Conservation (phyloP, 2,329 filamentous ascomycete species). For the Venturia aucupariae region DNA sequence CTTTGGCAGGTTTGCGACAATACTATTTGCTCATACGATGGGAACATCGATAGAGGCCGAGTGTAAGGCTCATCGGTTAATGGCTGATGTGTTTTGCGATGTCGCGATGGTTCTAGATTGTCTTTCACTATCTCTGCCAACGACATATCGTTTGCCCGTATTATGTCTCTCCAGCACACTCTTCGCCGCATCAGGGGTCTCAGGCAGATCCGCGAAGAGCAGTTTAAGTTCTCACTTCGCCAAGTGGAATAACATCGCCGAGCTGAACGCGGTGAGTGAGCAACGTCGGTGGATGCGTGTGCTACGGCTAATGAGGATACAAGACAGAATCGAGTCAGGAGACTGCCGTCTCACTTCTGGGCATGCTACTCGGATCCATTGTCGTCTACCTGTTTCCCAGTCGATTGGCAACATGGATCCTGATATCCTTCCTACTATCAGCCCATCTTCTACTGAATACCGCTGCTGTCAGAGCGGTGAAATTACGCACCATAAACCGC, state of each 20-base stretch:
- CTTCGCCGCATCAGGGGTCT: background rate
- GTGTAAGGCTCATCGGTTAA: background rate
- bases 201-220: background rate
- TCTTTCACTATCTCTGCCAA: background rate
- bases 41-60: constrained; percentile 6
- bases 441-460: background rate
- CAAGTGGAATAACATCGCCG: background rate
- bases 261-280: background rate
- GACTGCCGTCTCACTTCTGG: background rate
- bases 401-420: background rate
- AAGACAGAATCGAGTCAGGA: constrained; percentile 8
- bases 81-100: background rate
- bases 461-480: background rate
- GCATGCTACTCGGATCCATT: background rate
- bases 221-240: background rate
- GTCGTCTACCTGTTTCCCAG: background rate
- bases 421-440: background rate
- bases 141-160: background rate
- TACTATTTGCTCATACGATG: background rate
- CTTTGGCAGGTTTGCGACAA: background rate
- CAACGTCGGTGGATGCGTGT: background rate
- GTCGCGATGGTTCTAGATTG: background rate
- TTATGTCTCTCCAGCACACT: background rate
- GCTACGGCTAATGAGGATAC: background rate
- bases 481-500: background rate